Conservation (phyloP, 306 rosid genomes). For the Vigna mungo region DNA sequence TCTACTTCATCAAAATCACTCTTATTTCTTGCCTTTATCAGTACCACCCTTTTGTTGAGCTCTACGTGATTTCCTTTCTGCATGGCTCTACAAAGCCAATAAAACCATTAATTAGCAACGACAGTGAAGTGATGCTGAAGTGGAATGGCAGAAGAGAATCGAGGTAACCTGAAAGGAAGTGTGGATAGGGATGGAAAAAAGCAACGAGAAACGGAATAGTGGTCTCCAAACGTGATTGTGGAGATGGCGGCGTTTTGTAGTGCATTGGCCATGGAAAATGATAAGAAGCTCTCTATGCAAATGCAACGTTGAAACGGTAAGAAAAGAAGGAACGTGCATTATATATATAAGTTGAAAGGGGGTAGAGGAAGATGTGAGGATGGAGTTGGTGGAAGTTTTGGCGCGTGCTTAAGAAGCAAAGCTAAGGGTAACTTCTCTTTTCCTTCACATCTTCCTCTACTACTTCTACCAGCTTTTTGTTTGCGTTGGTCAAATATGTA, state of each 20-base stretch:
- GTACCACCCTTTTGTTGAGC: constrained; percentile 2
- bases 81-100: constrained; percentile 32
- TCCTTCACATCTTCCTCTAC: background rate
- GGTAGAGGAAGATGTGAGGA: background rate
- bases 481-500: background rate
- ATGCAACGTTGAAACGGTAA: background rate
- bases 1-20: constrained; percentile 40
- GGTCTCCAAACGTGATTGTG: background rate
- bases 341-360: background rate
- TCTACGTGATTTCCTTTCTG: constrained; percentile 37
- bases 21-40: constrained; percentile 51
- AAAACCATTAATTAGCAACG: background rate
- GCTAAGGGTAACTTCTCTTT: background rate
- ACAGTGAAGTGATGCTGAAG: background rate
- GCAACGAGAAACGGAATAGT: background rate
- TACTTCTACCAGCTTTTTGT: too few relatives aligned
- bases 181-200: background rate
- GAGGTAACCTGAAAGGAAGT: constrained; percentile 28
- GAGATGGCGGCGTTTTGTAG: constrained; percentile 29
- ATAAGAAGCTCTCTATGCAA: background rate
- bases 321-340: background rate
- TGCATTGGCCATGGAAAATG: constrained; percentile 37
- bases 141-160: background rate
- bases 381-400: constrained; percentile 30
- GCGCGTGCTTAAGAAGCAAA: constrained; percentile 14